A percentile compares a stretch with the other conserved stretches of the same genome.
These are phyloP conservation scores for Trichoderma harzianum DNA, from an alignment of 2,329 filamentous ascomycete genomes.

Conservation along the genomic window DNA sequence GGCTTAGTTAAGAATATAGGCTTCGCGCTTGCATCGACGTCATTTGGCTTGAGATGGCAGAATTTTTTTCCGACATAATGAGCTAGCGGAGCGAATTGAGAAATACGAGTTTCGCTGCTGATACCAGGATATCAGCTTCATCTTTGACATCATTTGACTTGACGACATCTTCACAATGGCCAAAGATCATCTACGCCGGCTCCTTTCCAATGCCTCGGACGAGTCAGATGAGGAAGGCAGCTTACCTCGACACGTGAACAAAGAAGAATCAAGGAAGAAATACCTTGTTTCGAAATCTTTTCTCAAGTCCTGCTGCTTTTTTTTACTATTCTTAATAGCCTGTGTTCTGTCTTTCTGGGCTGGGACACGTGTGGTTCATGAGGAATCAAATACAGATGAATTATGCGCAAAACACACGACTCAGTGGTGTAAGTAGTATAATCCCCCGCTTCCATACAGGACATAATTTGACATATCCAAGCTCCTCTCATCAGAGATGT, in stretches of 20 bases:
- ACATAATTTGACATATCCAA: constrained; percentile 2
- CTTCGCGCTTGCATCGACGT: background rate
- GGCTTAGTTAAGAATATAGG: background rate
- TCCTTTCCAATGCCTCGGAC: background rate
- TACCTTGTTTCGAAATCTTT: background rate
- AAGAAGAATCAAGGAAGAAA: background rate
- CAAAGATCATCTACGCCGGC: constrained; percentile 1
- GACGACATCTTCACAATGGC: background rate
- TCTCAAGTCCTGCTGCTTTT: background rate
- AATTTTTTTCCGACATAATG: background rate
- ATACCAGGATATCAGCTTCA: background rate
- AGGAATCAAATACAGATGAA: constrained; percentile 5
- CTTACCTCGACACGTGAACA: background rate
- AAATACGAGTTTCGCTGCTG: background rate
- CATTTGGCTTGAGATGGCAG: background rate
- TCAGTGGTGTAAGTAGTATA: constrained; percentile 35
- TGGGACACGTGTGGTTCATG: background rate
- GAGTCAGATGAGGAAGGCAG: constrained; percentile 18
- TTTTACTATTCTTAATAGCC: background rate
- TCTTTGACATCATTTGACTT: background rate
- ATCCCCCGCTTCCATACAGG: background rate
- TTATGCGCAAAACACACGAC: constrained; percentile 33
- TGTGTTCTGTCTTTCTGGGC: constrained; percentile 14
- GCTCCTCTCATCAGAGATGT: constrained; percentile 36
- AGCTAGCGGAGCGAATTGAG: background rate